Base-by-base conservation (phyloP, 108 stramenopile species). In the Cyclotella atomus region DNA sequence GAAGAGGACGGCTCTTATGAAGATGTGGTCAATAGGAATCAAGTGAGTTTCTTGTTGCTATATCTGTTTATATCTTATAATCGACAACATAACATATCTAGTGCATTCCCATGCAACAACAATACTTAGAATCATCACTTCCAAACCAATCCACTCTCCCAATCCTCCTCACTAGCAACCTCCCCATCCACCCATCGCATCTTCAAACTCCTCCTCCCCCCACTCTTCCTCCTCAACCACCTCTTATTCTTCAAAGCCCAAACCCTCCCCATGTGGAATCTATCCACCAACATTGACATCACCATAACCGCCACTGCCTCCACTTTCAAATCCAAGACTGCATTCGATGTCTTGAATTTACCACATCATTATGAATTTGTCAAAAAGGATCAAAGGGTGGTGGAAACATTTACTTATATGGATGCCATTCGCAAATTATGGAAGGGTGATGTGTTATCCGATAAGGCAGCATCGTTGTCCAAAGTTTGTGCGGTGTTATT, bases 341-440 rank as follows among this genome's bases (percentile, higher is more conserved):
- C 87, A 25, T 86, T 85, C 59, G 77, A 86, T 44, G 67, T 72
- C 21, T 25, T 88, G 20, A 88, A 88, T 41, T 19, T 89, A 9
- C 65, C 70, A 0, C 73, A 89, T 57, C 64, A 83, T 12, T 71
- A 79, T 15, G 62, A 83, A 50, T 70, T 82, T 23, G 29, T 28
- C 8, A n/a, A 83, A 23, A 29, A 78, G 21, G 68, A 89, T 49
- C 73, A 70, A 36, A 55, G 59, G 20, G 71, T 87, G 25, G 87
- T 93, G 7, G 68, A 89, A 50, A 92, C 91, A 7, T 95, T 95
- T 81, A 91, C 93, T 20, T 95, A 95, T 49, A 79, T 77, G 71
- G 90, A 82, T 73, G 93, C 91, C 45, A 88, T 95, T 55, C 70
- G 84, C 8, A 86, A 95, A 55, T 75, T 95, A 34, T 95, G 91